Base-by-base conservation (phyloP, 2,329 filamentous ascomycete species). In the Penicillium sp. region DNA sequence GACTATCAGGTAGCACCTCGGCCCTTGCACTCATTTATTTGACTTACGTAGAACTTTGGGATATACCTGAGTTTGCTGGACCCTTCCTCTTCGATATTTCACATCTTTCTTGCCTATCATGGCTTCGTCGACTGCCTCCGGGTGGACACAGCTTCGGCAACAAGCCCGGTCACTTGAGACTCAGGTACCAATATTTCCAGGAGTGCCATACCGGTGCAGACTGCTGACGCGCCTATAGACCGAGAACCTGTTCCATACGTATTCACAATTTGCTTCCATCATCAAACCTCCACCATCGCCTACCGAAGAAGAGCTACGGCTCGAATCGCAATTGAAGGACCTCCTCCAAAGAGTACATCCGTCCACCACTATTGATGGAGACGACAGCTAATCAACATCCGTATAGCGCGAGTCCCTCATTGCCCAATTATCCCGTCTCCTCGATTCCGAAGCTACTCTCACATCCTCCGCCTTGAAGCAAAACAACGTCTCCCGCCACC, bases 381-480 rank as follows among this genome's bases (percentile, higher is more conserved):
- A 14, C 25, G 10, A 12, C 7, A 50, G 30, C 50, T 57, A 33
- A 60, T 40, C 41, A 13, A 54, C 37, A 16, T 13, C 18, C 18
- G 11, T 28, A 43, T 67, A 95, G 89, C 86, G 93, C 66, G 89
- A 95, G 67, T 76, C 79, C 37, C 81, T 93, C 45, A 84, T 97
- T 66, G 75, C 79, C 51, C 89, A 96, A 72, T 86, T 99, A 49
- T 77, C 84, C 59, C 88, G 92, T 50, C 84, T 96, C 46, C 87
- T 97, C 60, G 92, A 97, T 75, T 95, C 91, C 49, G 92, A 97
- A 78, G 83, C 90, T 18, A 80, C 85, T 48, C 82, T 95, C 52
- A 89, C 88, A 42, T 86, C 90, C 37, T 97, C 92, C 31, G 90
- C 91, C 48, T 81, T 95, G n/a, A 97, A 97, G 74, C 91, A 95